phyloP scores from a whole-genome alignment of 139 green algal genomes.

The Chlamydomonas sp. region DNA sequence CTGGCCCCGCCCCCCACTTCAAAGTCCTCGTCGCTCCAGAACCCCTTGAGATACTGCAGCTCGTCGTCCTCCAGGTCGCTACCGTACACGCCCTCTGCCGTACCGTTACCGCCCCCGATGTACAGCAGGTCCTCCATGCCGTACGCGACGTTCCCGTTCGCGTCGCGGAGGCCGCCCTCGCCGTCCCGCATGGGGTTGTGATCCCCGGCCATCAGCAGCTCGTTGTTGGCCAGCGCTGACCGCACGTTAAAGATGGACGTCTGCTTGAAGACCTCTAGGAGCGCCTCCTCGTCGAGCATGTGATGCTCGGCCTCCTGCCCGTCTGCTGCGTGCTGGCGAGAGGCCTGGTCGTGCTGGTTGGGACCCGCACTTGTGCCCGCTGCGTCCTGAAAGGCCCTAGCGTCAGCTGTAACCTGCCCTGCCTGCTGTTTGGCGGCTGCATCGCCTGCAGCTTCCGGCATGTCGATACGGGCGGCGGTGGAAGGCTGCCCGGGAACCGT shows the following conservation, averaged over 20 bases:
- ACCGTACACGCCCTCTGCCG: neutral
- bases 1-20: neutral
- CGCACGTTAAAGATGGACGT: conserved; percentile 90
- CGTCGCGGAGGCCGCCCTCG: neutral
- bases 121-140: conserved; percentile 25
- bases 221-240: conserved; percentile 72
- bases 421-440: neutral
- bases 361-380: no score
- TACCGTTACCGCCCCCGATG: neutral
- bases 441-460: no score
- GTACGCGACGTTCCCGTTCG: neutral
- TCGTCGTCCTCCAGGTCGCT: conserved; percentile 25
- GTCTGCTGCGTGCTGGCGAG: neutral
- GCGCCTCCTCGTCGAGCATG: conserved; percentile 63
- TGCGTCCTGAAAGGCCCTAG: neutral
- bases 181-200: neutral
- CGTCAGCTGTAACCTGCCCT: neutral
- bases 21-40: conserved; percentile 42
- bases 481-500: neutral
- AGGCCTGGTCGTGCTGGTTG: neutral
- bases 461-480: neutral
- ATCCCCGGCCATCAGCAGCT: neutral
- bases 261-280: conserved; percentile 88
- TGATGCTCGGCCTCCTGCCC: neutral
- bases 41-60: conserved; percentile 17